These are phyloP conservation scores for Leccinum olivaceopallidum DNA, from an alignment of 768 basidiomycete genomes.

Conservation along the genomic window DNA sequence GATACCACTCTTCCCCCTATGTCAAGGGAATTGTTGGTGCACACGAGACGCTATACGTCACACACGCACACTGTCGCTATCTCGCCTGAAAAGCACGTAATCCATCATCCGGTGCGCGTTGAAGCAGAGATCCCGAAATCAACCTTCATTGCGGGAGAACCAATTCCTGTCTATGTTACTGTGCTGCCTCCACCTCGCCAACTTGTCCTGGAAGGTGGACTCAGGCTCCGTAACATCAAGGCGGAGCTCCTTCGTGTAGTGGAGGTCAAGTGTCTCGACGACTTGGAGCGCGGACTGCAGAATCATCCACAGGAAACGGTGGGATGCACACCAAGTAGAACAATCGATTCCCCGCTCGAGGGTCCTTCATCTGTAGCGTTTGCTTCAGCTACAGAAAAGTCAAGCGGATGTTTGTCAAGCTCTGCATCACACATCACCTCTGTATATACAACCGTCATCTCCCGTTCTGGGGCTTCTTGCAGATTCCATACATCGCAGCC, in stretches of 20 bases:
- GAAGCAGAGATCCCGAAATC: conserved; percentile 72
- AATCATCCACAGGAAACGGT: conserved; percentile 26
- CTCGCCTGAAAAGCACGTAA: conserved; percentile 56
- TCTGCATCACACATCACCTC: conserved; percentile 42
- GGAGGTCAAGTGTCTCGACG: conserved; percentile 50
- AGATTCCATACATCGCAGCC: conserved; percentile 80
- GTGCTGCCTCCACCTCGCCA: conserved; percentile 73
- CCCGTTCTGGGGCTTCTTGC: conserved; percentile 89
- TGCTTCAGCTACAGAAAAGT: conserved; percentile 28
- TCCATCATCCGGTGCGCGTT: conserved; percentile 66
- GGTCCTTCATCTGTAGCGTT: conserved; percentile 33
- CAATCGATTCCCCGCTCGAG: conserved; percentile 23
- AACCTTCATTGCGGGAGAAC: conserved; percentile 69
- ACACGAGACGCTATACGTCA: conserved; percentile 73
- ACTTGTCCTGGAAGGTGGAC: conserved; percentile 65
- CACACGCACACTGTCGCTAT: conserved; percentile 56
- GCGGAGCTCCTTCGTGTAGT: conserved; percentile 74
- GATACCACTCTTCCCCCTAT: conserved; percentile 41
- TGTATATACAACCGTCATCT: conserved; percentile 57
- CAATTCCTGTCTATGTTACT: conserved; percentile 77
- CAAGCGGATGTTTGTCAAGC: conserved; percentile 39
- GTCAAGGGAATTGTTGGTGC: conserved; percentile 61
- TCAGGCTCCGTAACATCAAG: conserved; percentile 78
- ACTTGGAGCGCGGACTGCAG: conserved; percentile 33
- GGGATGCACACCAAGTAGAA: conserved; percentile 14